Evolutionary conservation across 495 filamentous ascomycete genomes (phyloP).

Genomic region (Penicillium parvum): DNA sequence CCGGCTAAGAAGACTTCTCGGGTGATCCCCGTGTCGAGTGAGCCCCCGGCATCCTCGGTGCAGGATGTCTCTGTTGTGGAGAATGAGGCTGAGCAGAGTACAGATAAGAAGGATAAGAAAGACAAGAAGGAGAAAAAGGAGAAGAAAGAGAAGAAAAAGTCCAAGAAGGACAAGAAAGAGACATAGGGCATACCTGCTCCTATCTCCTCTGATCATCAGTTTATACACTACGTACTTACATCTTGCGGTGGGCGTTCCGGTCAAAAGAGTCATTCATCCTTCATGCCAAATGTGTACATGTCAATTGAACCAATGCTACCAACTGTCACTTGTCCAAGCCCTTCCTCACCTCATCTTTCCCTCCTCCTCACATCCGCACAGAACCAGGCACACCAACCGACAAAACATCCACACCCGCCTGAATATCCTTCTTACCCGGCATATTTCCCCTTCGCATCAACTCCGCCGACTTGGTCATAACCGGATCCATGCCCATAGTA

Average conservation of each 20-base stretch:
- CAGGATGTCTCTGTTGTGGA: slow-evolving; percentile 16
- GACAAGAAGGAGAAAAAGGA: slow-evolving; percentile 24
- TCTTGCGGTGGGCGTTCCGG: slow-evolving; percentile 30
- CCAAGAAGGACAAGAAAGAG: slow-evolving; percentile 22
- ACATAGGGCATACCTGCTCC: too few species aligned
- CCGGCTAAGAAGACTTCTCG: slow-evolving; percentile 8
- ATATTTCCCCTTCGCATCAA: slow-evolving; percentile 80
- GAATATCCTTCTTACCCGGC: slow-evolving; percentile 73
- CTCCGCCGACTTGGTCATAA: slow-evolving; percentile 77
- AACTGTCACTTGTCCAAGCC: neutral
- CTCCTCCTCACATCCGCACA: too few species aligned
- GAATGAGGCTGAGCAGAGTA: slow-evolving; percentile 13
- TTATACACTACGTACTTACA: slow-evolving; percentile 7
- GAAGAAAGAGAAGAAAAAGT: slow-evolving; percentile 11
- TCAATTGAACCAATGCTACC: slow-evolving; percentile 9
- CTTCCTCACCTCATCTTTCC: neutral
- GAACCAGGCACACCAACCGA: slow-evolving; percentile 28
- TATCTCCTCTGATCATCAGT: too few species aligned
- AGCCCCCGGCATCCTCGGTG: slow-evolving; percentile 8
- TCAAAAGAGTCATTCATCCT: slow-evolving; percentile 11
- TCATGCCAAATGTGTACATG: slow-evolving; percentile 24
- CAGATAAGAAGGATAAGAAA: slow-evolving; percentile 16
- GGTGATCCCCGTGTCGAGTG: slow-evolving; percentile 20
- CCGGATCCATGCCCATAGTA: slow-evolving; percentile 84
- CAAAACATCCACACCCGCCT: slow-evolving; percentile 70